These are phyloP conservation scores for Asterochloris erici DNA, from an alignment of 139 green algal species.

Conservation along the genomic window DNA sequence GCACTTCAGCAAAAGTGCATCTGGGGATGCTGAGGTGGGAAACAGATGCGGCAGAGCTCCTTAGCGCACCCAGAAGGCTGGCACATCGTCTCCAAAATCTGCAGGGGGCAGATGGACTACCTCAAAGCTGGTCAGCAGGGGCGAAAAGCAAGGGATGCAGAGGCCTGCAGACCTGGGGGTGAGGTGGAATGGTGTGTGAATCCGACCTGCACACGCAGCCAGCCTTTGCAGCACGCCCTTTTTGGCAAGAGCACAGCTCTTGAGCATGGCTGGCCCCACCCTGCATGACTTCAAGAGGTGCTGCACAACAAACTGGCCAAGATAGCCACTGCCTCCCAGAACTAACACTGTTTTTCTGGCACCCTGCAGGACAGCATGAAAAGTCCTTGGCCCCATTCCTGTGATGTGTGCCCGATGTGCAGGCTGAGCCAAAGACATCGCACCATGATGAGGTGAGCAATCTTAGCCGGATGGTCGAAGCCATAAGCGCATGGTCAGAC, in stretches of 20 bases:
- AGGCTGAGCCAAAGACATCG: too few species aligned
- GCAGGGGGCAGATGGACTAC: neutral
- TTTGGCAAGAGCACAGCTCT: neutral
- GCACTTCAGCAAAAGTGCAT: neutral
- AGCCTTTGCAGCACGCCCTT: neutral
- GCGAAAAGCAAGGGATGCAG: too few species aligned
- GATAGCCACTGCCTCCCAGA: slow-evolving; percentile 41
- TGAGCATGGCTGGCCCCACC: slow-evolving; percentile 5
- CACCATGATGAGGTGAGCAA: too few species aligned
- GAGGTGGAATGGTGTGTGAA: slow-evolving; percentile 33
- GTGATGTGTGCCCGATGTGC: too few species aligned
- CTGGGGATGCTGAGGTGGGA: neutral
- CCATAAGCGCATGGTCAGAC: too few species aligned
- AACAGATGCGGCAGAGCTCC: neutral
- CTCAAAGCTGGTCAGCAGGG: too few species aligned
- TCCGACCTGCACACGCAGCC: slow-evolving; percentile 21
- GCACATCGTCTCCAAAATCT: slow-evolving; percentile 6
- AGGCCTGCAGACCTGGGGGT: neutral
- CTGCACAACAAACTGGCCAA: slow-evolving; percentile 55
- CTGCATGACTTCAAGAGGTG: slow-evolving; percentile 20
- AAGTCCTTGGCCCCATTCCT: too few species aligned
- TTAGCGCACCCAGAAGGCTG: slow-evolving; percentile 22
- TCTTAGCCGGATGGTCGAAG: too few species aligned
- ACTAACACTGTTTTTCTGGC: slow-evolving; percentile 31
- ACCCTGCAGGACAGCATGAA: too few species aligned